Evolutionary conservation across 805 yeast genomes (phyloP).

Genomic region (Pichia phayaonensis): DNA sequence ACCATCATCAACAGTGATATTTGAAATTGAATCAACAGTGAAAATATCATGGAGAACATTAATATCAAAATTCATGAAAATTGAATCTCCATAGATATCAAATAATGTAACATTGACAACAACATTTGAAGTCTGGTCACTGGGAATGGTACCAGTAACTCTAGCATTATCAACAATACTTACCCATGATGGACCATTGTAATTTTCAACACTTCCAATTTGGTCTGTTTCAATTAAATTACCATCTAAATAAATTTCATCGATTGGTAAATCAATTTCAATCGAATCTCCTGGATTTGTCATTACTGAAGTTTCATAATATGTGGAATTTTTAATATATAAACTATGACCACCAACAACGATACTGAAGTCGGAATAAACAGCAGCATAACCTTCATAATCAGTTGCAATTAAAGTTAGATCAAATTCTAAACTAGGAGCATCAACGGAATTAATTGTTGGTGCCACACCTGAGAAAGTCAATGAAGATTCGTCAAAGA

Average conservation of each 20-base stretch:
- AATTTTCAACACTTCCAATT: conserved; percentile 44
- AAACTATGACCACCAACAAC: conserved; percentile 85
- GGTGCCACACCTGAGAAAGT: conserved; percentile 88
- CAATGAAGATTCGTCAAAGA: conserved; percentile 53
- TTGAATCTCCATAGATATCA: conserved; percentile 55
- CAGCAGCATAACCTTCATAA: conserved; percentile 64
- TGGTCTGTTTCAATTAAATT: conserved; percentile 37
- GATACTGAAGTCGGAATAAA: conserved; percentile 59
- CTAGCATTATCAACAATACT: conserved; percentile 33
- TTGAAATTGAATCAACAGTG: conserved; percentile 42
- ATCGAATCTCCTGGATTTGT: conserved; percentile 58
- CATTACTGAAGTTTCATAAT: conserved; percentile 36
- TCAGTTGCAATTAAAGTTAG: conserved; percentile 77
- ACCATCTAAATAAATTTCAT: conserved; percentile 61
- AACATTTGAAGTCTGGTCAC: conserved; percentile 30
- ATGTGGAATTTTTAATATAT: conserved; percentile 53
- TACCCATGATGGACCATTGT: conserved; percentile 57
- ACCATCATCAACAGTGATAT: conserved; percentile 64
- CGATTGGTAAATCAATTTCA: conserved; percentile 51
- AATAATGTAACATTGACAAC: conserved; percentile 46
- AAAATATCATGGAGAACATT: conserved; percentile 48
- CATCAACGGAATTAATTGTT: conserved; percentile 72
- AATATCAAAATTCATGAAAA: conserved; percentile 50
- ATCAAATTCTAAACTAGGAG: conserved; percentile 71
- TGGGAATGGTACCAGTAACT: conserved; percentile 52